Evolutionary conservation across 139 green algal species (phyloP).

Genomic region (Dunaliella primolecta): DNA sequence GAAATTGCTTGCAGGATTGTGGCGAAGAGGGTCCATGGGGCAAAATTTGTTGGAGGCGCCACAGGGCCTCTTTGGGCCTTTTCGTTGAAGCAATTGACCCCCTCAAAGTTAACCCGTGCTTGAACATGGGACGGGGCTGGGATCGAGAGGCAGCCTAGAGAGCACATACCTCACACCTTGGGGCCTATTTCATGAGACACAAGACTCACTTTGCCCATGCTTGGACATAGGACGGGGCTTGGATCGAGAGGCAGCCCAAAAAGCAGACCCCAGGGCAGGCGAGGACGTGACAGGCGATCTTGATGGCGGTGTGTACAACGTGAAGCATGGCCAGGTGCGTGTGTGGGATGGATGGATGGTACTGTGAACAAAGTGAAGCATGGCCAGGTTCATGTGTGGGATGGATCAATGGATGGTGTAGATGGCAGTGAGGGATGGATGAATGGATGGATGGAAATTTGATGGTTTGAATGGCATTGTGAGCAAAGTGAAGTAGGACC

Average conservation of each 20-base stretch:
- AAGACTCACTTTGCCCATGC: too few relatives aligned
- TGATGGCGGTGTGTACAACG: slow-evolving; percentile 31
- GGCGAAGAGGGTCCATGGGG: too few relatives aligned
- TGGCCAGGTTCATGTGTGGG: slow-evolving; percentile 10
- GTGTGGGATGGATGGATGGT: slow-evolving; percentile 20
- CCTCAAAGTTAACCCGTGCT: too few relatives aligned
- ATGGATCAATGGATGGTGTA: too few relatives aligned
- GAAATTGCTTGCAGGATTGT: too few relatives aligned
- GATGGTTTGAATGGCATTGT: slow-evolving; percentile 30
- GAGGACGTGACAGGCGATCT: slow-evolving; percentile 22
- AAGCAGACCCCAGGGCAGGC: slow-evolving; percentile 19
- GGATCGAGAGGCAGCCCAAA: neutral
- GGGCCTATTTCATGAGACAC: too few relatives aligned
- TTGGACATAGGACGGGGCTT: neutral
- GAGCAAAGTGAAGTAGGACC: slow-evolving; percentile 14
- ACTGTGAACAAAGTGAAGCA: slow-evolving; percentile 24
- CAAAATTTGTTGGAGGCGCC: too few relatives aligned
- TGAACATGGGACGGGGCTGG: neutral
- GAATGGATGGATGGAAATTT: too few relatives aligned
- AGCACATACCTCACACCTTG: slow-evolving; percentile 22
- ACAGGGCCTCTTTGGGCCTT: too few relatives aligned
- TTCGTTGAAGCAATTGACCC: too few relatives aligned
- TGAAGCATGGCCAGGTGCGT: slow-evolving; percentile 17
- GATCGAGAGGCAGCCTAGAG: neutral
- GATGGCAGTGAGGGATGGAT: too few relatives aligned